These are phyloP conservation scores for Paulownia fortunei DNA, from an alignment of 257 asterid species.

Conservation along the genomic window DNA sequence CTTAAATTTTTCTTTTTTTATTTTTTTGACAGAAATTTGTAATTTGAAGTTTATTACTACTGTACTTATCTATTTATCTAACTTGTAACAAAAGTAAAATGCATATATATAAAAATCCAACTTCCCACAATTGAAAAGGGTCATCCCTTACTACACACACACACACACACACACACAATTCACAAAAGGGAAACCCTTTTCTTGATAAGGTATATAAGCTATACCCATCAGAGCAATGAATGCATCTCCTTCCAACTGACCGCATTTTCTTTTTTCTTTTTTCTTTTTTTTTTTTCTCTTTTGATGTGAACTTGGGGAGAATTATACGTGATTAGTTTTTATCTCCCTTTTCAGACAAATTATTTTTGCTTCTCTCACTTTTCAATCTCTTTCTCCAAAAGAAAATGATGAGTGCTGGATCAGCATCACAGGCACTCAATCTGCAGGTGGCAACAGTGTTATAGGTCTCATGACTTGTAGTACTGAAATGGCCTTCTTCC, in stretches of 20 bases:
- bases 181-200: slow-evolving; percentile 30
- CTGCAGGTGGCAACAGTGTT: slow-evolving; percentile 7
- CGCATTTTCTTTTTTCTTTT: slow-evolving; percentile 9
- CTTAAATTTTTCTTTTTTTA: neutral
- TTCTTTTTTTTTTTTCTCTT: neutral
- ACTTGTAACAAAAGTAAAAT: slow-evolving; percentile 43
- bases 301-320: slow-evolving; percentile 27
- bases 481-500: slow-evolving; percentile 79
- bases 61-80: slow-evolving; percentile 5
- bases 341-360: neutral
- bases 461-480: slow-evolving; percentile 10
- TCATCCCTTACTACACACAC: slow-evolving; percentile 22
- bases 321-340: slow-evolving; percentile 12
- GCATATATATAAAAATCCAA: slow-evolving; percentile 40
- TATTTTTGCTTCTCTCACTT: neutral
- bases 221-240: slow-evolving; percentile 47
- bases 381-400: neutral
- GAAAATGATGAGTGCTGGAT: slow-evolving; percentile 37
- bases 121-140: slow-evolving; percentile 39
- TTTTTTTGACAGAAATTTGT: neutral
- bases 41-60: neutral
- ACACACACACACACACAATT: slow-evolving; percentile 34
- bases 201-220: slow-evolving; percentile 72
- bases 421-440: slow-evolving; percentile 33
- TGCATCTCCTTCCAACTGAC: slow-evolving; percentile 46